Evolutionary conservation across 352 stramenopile genomes (phyloP).

Genomic region (Stephanocyclus meneghinianus): DNA sequence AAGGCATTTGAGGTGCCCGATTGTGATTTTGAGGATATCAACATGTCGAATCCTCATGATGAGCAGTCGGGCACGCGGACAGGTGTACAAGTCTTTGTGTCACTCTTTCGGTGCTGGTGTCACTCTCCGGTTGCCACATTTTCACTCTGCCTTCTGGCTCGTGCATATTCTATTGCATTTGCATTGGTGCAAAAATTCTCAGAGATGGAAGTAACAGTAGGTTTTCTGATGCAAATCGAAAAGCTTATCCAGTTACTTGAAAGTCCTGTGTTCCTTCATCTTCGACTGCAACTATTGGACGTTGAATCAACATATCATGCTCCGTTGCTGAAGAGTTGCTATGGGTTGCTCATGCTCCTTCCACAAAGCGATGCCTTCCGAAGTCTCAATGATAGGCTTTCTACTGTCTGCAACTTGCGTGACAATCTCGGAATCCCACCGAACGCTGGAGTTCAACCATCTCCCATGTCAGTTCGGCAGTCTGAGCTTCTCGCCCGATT

Average conservation of each 20-base stretch:
- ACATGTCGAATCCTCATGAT: conserved; percentile 11
- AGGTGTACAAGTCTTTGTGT: conserved; percentile 80
- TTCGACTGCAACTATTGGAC: conserved; percentile 97
- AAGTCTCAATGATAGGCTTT: conserved; percentile 83
- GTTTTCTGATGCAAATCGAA: conserved; percentile 99
- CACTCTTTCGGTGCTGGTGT: conserved; percentile 91
- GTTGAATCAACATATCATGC: conserved; percentile 92
- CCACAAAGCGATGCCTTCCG: conserved; percentile 88
- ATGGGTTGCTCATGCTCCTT: conserved; percentile 96
- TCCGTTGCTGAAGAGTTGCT: conserved; percentile 95
- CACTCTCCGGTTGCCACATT: conserved; percentile 95
- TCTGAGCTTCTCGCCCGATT: conserved; percentile 48
- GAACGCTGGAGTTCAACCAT: conserved; percentile 7
- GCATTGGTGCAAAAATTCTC: conserved; percentile 95
- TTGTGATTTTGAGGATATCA: conserved; percentile 25
- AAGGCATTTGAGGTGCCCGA: conserved; percentile 56
- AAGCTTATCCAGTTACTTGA: conserved; percentile 99
- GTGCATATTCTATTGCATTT: conserved; percentile 96
- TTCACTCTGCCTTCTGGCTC: conserved; percentile 95
- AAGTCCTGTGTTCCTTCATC: conserved; percentile 98
- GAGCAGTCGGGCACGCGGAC: conserved; percentile 32
- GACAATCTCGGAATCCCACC: conserved; percentile 81
- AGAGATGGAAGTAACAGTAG: conserved; percentile 94
- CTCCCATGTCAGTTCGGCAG: conserved; percentile 28
- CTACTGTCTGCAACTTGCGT: conserved; percentile 84